Conservation (phyloP, 495 filamentous ascomycete species). For the Gamarada debralockiae region DNA sequence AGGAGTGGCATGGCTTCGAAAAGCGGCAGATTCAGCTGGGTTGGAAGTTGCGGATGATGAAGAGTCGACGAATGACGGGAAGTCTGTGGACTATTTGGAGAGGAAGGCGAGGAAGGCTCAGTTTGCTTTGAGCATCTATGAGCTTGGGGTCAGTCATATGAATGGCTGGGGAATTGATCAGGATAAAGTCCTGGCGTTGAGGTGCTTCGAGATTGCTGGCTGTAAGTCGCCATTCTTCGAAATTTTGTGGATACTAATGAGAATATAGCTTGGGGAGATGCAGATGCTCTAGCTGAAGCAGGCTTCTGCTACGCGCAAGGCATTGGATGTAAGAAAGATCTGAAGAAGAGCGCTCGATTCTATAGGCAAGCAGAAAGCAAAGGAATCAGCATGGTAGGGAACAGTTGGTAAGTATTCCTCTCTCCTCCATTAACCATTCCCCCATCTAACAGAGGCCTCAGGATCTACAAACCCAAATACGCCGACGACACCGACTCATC, state of each 20-base stretch:
- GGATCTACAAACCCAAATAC: conserved; percentile 95
- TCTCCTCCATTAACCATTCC: neutral
- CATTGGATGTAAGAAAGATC: conserved; percentile 86
- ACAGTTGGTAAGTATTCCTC: conserved; percentile 76
- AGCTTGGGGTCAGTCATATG: conserved; percentile 94
- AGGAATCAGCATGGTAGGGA: conserved; percentile 96
- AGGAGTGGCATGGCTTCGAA: conserved; percentile 85
- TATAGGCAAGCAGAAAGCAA: conserved; percentile 88
- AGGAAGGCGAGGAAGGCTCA: conserved; percentile 80
- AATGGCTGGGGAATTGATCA: conserved; percentile 97
- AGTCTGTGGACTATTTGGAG: conserved; percentile 58
- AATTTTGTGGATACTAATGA: conserved; percentile 17
- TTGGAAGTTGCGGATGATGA: conserved; percentile 81
- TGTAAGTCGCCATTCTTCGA: conserved; percentile 43
- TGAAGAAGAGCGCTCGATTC: conserved; percentile 89
- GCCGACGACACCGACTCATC: conserved; percentile 47
- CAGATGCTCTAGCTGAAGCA: conserved; percentile 84
- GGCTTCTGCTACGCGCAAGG: conserved; percentile 87
- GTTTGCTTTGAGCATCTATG: conserved; percentile 92
- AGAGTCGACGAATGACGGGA: conserved; percentile 57
- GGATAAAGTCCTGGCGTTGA: conserved; percentile 80
- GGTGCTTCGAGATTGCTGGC: conserved; percentile 94
- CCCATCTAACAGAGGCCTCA: conserved; percentile 27
- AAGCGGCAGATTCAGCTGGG: conserved; percentile 80
- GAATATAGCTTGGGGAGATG: conserved; percentile 79